Evolutionary conservation across 1,284 basidiomycete species (phyloP).

Genomic region (Melampsora americana): DNA sequence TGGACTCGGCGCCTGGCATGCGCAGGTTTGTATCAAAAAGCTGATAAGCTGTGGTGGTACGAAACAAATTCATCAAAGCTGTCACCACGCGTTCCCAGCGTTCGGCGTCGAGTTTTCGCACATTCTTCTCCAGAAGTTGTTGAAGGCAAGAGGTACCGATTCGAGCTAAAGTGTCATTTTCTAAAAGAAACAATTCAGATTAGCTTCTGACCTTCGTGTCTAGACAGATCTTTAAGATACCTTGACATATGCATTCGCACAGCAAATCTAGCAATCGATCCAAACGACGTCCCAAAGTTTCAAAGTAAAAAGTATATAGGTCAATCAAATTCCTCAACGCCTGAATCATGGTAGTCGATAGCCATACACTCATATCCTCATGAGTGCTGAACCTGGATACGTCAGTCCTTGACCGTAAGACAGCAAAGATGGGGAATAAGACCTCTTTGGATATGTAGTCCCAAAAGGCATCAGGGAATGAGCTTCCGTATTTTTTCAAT

Average conservation of each 20-base stretch:
- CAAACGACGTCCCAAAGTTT: constrained; percentile 80
- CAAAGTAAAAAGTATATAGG: constrained; percentile 93
- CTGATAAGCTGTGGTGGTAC: constrained; percentile 95
- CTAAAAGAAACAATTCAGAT: constrained; percentile 58
- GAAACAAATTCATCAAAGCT: constrained; percentile 91
- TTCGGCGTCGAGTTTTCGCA: constrained; percentile 74
- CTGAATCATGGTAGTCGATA: constrained; percentile 98
- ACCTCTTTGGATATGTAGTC: constrained; percentile 94
- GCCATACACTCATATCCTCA: constrained; percentile 99
- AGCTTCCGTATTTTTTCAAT: constrained; percentile 80
- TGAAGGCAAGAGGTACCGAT: constrained; percentile 98
- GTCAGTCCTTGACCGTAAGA: constrained; percentile 76
- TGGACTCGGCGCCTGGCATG: constrained; percentile 57
- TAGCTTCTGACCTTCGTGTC: background rate
- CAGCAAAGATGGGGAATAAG: constrained; percentile 97
- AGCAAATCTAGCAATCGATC: constrained; percentile 88
- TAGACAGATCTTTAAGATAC: constrained; percentile 57
- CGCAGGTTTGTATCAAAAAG: constrained; percentile 86
- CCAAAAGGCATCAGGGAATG: constrained; percentile 93
- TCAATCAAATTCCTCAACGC: constrained; percentile 92
- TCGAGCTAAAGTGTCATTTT: constrained; percentile 94
- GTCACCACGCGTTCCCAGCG: constrained; percentile 91
- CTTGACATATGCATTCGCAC: constrained; percentile 98
- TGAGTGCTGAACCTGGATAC: constrained; percentile 88
- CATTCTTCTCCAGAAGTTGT: constrained; percentile 90